phyloP scores from a whole-genome alignment of 2,329 filamentous ascomycete genomes.

The Talaromyces sp. region DNA sequence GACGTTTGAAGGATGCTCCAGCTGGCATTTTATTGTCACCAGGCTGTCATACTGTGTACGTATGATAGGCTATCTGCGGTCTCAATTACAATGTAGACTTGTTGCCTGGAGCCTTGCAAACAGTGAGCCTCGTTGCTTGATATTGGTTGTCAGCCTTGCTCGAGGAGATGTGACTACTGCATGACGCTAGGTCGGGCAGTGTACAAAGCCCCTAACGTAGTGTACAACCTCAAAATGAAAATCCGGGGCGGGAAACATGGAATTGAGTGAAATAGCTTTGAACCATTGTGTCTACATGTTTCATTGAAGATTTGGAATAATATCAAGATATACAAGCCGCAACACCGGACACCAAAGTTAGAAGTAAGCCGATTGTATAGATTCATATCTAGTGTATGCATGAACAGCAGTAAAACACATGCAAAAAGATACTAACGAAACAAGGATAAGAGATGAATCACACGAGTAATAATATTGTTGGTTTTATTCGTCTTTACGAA shows the following conservation, averaged over 20 bases:
- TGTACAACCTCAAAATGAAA: not conserved
- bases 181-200: not conserved
- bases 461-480: too few relatives aligned
- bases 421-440: not conserved
- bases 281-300: too few relatives aligned
- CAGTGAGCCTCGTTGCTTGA: not conserved
- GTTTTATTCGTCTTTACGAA: not conserved
- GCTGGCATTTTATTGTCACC: not conserved
- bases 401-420: too few relatives aligned
- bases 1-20: not conserved
- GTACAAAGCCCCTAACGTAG: too few relatives aligned
- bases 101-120: not conserved
- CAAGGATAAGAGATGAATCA: too few relatives aligned
- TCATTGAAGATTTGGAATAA: too few relatives aligned
- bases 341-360: too few relatives aligned
- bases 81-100: not conserved
- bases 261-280: not conserved
- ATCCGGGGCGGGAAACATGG: not conserved
- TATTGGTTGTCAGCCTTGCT: not conserved
- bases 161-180: not conserved
- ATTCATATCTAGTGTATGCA: too few relatives aligned
- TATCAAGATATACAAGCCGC: too few relatives aligned
- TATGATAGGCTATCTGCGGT: not conserved
- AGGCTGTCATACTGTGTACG: not conserved
- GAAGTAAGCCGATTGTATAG: too few relatives aligned